Base-by-base conservation (phyloP, 2,329 filamentous ascomycete genomes). In the Alternaria arbusti region DNA sequence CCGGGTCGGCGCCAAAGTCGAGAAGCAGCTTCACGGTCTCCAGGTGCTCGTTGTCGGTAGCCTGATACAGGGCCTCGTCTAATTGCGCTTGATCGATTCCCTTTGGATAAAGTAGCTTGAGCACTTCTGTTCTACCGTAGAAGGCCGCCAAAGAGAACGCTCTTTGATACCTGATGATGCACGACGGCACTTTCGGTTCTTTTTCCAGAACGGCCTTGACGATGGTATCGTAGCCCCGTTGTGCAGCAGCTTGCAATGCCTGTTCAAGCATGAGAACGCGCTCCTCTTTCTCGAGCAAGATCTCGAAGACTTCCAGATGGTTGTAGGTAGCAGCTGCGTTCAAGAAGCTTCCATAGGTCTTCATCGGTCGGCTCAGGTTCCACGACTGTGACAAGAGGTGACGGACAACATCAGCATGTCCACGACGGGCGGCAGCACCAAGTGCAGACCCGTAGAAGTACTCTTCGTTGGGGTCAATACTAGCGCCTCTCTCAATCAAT, bases 271-370 rank as follows among this genome's bases (percentile, higher is more conserved):
- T 57, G 12, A 67, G 55, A 32, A 68, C 58, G 13, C 67, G 55
- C 10, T 59, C 46, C 57, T 74, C 70, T 20, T 69, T 65, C 17
- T 67, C 50, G 12, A 72, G 54, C 8, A 74, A 51, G 10, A 64
- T 40, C 13, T 72, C 60, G 7, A 73, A 65, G 2, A 72, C 66
- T 8, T 65, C 66, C 8, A 66, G 15, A 45, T 74, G 70, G 25
- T 71, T 70, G 45, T 73, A 74, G 22, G 69, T 71, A 15, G 71
- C 68, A 12, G 70, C 71, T 6, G 66, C 67, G 7, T 64, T 71
- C 10, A 74, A 23, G 13, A 70, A 69, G 20, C 61, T 67, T 22
- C 66, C 62, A 45, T 74, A 74, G 0, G 65, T 74, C 17, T 69
- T 65, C 59, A 74, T 72, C 6, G 26, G 13, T 12, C 65, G 69